A percentile compares a stretch with the other conserved stretches of the same genome.
Conservation (phyloP, 768 basidiomycete genomes). For the Boletus rex-veris region DNA sequence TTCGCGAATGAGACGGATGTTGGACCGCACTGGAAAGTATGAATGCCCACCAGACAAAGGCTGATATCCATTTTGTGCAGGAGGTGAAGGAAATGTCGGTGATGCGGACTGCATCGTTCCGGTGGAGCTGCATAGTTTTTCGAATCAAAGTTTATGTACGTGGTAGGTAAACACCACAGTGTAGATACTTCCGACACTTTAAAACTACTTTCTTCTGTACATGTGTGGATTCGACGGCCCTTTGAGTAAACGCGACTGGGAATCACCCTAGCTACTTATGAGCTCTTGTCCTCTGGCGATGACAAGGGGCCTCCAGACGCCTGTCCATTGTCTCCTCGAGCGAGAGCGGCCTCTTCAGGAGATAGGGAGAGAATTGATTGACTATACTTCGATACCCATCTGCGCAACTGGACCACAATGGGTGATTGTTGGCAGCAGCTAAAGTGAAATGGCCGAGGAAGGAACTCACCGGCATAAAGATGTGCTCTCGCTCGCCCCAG, state of each 20-base stretch:
- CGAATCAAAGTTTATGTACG: conserved; percentile 55
- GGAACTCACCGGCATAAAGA: conserved; percentile 59
- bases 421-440: background rate
- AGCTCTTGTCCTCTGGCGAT: conserved; percentile 1
- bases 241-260: background rate
- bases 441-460: background rate
- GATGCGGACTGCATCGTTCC: conserved; percentile 58
- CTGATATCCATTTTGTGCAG: conserved; percentile 35
- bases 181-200: background rate
- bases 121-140: conserved; percentile 69
- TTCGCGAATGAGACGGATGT: conserved; percentile 21
- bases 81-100: conserved; percentile 36
- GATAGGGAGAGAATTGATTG: conserved; percentile 57
- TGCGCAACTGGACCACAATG: conserved; percentile 41
- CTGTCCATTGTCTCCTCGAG: conserved; percentile 5
- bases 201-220: conserved; percentile 3
- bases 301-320: background rate
- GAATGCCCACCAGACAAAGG: conserved; percentile 35
- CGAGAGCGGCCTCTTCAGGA: conserved; percentile 45
- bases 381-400: conserved; percentile 51
- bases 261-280: background rate
- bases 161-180: background rate
- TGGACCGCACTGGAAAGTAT: conserved; percentile 20
- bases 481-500: conserved; percentile 69
- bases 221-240: background rate